Percentiles rank a stretch among this genome's conserved stretches.
Evolutionary conservation across 371 early-diverging fungal species (phyloP).

Genomic region (Actinomortierella ambigua): DNA sequence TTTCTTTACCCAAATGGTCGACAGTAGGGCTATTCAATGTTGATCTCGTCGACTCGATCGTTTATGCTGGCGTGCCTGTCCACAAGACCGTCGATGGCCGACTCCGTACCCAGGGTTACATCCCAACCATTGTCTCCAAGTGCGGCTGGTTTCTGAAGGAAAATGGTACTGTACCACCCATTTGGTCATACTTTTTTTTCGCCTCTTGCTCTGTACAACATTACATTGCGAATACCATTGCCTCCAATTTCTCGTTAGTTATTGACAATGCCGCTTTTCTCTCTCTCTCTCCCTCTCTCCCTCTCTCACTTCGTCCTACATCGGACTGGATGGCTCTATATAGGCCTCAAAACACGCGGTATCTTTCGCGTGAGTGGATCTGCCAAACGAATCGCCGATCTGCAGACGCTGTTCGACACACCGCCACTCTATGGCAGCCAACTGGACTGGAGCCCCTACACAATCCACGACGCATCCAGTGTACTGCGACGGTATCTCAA

Average conservation of each 20-base stretch:
- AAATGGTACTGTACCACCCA: slow-evolving; percentile 56
- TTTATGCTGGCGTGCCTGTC: slow-evolving; percentile 38
- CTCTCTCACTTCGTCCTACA: not conserved
- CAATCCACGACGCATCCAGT: slow-evolving; percentile 69
- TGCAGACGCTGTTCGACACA: slow-evolving; percentile 63
- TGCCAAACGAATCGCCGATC: slow-evolving; percentile 59
- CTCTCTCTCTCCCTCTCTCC: not conserved
- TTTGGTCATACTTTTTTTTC: slow-evolving; percentile 2
- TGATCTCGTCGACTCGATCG: slow-evolving; percentile 45
- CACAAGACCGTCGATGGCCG: slow-evolving; percentile 28
- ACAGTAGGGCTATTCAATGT: slow-evolving; percentile 37
- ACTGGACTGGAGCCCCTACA: slow-evolving; percentile 61
- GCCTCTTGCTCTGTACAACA: not conserved
- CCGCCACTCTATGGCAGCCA: slow-evolving; percentile 57
- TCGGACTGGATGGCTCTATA: not conserved
- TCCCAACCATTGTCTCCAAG: slow-evolving; percentile 60
- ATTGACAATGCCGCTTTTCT: not conserved
- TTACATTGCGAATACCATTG: not conserved
- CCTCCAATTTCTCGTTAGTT: not conserved
- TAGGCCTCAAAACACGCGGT: slow-evolving; percentile 49
- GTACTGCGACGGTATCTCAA: slow-evolving; percentile 70
- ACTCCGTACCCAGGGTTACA: slow-evolving; percentile 49
- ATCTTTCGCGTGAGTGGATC: slow-evolving; percentile 71
- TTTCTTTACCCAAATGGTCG: too few species aligned
- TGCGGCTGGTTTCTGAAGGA: slow-evolving; percentile 62